phyloP scores from a whole-genome alignment of 176 grass and related monocot species.

The Dendrocalamus sinicus region DNA sequence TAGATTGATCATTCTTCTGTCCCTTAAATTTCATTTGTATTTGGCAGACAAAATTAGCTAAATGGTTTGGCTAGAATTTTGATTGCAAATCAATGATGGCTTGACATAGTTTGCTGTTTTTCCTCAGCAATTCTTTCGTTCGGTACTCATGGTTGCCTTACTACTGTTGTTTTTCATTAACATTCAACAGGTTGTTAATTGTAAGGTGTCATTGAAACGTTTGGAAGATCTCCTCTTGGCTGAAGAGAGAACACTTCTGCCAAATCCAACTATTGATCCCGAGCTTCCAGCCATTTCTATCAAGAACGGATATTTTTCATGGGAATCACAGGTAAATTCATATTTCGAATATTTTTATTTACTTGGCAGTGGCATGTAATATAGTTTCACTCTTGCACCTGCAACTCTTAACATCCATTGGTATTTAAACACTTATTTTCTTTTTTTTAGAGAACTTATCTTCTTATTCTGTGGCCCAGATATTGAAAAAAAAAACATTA shows the following conservation, averaged over 20 bases:
- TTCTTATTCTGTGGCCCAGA: neutral
- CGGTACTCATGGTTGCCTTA: constrained; percentile 22
- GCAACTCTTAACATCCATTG: neutral
- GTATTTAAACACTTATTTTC: constrained; percentile 21
- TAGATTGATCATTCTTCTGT: neutral
- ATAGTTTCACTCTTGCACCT: constrained; percentile 7
- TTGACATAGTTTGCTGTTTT: constrained; percentile 14
- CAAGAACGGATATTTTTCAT: constrained; percentile 89
- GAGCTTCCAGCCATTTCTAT: constrained; percentile 88
- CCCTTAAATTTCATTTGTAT: neutral
- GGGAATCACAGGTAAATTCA: constrained; percentile 77
- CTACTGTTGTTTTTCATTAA: constrained; percentile 17
- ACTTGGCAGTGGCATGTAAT: neutral
- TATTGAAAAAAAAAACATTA: neutral
- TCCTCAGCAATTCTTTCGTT: neutral
- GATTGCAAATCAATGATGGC: constrained; percentile 5
- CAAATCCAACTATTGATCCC: constrained; percentile 79
- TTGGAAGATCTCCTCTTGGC: constrained; percentile 81
- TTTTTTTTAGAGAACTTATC: neutral
- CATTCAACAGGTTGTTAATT: constrained; percentile 88
- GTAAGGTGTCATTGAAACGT: constrained; percentile 91
- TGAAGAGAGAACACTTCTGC: constrained; percentile 86
- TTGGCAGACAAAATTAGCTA: constrained; percentile 8
- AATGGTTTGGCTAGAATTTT: constrained; percentile 15
- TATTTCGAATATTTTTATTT: constrained; percentile 31